Base-by-base conservation (phyloP, 2,329 filamentous ascomycete genomes). In the Aureobasidium sp. region DNA sequence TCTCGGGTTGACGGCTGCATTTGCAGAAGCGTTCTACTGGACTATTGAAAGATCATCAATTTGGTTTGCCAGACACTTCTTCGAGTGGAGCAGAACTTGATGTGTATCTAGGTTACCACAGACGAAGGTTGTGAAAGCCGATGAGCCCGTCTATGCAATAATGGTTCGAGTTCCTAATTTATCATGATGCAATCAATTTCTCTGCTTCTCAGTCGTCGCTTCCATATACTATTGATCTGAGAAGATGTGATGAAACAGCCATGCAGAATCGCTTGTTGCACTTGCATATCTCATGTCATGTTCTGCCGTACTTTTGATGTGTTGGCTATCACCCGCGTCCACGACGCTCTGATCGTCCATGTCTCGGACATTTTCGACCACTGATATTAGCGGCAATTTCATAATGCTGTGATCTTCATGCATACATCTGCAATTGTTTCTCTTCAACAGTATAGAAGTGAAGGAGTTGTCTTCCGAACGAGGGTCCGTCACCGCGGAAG, bases 1-100 rank as follows among this genome's bases (percentile, higher is more conserved):
- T 12, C 12, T 58, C 1, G 40, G n/a, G 8, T 12, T 39, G 19
- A 48, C 44, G 14, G 40, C 33, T 24, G 40, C 44, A 9, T 45
- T 48, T 37, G 54, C 40, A 5, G 54, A 58, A 12, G 40, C 17
- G 4, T 58, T 58, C n/a, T 58, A 58, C 42, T 45, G 54, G 44
- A 27, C 24, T 15, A 29, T 58, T 8, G 54, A 58, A 17, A 27
- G 22, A 33, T 14, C 54, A n/a, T 29, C 54, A 15, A 39, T 3
- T 4, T 45, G 39, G 54, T 35, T 19, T 14, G 54, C 54, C 7
- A 24, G 15, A 17, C 44, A 24, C 7, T 9, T 58, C 33, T 58
- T 58, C 15, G 54, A 58, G 14, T 45, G 54, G 44, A 58, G 44
- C 33, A 33, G 29, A 29, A 58, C 17, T 47, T 45, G 31, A 37